Conservation (phyloP, 164 flowering plant species). For the Liriodendron chinense region DNA sequence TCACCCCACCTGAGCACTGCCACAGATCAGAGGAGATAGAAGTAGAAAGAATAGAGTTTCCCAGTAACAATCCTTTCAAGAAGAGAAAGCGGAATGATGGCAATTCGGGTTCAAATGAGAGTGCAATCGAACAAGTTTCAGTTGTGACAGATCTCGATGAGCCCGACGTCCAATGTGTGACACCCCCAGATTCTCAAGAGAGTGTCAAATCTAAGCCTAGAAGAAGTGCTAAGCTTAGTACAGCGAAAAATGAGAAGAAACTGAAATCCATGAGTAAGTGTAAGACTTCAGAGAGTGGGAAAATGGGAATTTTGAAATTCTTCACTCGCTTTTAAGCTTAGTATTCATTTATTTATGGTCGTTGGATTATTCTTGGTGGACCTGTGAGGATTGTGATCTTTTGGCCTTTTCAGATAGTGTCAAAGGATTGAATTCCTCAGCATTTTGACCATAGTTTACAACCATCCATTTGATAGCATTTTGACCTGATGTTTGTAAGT, state of each 20-base stretch:
- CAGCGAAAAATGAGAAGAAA: conserved; percentile 21
- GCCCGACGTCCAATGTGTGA: conserved; percentile 9
- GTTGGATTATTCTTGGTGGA: too few species aligned
- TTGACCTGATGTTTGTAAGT: too few species aligned
- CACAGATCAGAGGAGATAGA: not conserved
- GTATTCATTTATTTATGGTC: not conserved
- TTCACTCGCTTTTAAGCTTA: conserved; percentile 28
- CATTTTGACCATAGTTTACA: too few species aligned
- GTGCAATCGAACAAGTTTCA: conserved; percentile 13
- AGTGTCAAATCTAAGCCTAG: conserved; percentile 51
- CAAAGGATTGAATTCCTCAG: too few species aligned
- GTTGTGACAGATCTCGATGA: conserved; percentile 17
- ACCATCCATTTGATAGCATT: too few species aligned
- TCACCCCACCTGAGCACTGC: conserved; percentile 13
- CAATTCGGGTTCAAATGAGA: conserved; percentile 4
- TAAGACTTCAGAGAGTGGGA: conserved; percentile 18
- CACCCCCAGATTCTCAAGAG: conserved; percentile 41
- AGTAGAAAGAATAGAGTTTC: conserved; percentile 18
- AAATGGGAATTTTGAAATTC: conserved; percentile 41
- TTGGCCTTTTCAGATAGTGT: too few species aligned
- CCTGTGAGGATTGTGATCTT: too few species aligned
- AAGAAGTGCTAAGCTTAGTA: not conserved
- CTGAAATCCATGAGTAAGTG: conserved; percentile 12
- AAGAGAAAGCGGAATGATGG: conserved; percentile 33
- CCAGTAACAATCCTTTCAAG: conserved; percentile 67